Percentiles rank a stretch among this genome's conserved stretches.
These are phyloP conservation scores for Hamiltosporidium magnivora DNA, from an alignment of 371 early-diverging fungal species.

Conservation along the genomic window DNA sequence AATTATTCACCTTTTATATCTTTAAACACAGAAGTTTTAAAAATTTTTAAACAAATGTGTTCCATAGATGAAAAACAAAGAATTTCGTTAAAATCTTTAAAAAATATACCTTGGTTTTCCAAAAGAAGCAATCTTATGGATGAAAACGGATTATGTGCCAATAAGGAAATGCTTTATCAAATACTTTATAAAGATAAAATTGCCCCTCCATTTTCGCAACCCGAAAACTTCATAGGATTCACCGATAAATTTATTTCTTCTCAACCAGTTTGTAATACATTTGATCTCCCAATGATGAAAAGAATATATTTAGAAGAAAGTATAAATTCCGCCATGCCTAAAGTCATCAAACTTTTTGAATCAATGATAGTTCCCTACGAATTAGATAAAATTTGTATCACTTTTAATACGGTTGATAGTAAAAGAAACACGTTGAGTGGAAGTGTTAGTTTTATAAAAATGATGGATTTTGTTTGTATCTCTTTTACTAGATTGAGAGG, in stretches of 20 bases:
- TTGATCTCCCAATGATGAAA: slow-evolving; percentile 13
- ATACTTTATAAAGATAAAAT: neutral
- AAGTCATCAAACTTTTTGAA: neutral
- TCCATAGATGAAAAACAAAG: slow-evolving; percentile 11
- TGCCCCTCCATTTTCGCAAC: slow-evolving; percentile 28
- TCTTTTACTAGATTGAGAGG: slow-evolving; percentile 42
- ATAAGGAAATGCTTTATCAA: neutral
- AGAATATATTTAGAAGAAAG: slow-evolving; percentile 29
- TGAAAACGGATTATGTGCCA: slow-evolving; percentile 25
- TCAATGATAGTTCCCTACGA: too few species aligned
- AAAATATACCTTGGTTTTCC: slow-evolving; percentile 26
- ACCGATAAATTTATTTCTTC: slow-evolving; percentile 16
- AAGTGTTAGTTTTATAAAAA: slow-evolving; percentile 25
- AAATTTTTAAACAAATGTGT: slow-evolving; percentile 39
- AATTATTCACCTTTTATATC: slow-evolving; percentile 17
- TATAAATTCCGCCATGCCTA: neutral
- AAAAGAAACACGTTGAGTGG: slow-evolving; percentile 43
- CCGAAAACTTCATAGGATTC: neutral
- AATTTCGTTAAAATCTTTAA: slow-evolving; percentile 9
- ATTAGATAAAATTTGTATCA: neutral
- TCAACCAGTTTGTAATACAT: slow-evolving; percentile 33
- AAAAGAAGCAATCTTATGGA: slow-evolving; percentile 19
- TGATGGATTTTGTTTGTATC: slow-evolving; percentile 20
- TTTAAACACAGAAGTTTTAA: slow-evolving; percentile 4
- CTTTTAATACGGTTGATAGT: slow-evolving; percentile 48